Evolutionary conservation across 257 asterid species (phyloP).

Genomic region (Solanum sparsipilum): DNA sequence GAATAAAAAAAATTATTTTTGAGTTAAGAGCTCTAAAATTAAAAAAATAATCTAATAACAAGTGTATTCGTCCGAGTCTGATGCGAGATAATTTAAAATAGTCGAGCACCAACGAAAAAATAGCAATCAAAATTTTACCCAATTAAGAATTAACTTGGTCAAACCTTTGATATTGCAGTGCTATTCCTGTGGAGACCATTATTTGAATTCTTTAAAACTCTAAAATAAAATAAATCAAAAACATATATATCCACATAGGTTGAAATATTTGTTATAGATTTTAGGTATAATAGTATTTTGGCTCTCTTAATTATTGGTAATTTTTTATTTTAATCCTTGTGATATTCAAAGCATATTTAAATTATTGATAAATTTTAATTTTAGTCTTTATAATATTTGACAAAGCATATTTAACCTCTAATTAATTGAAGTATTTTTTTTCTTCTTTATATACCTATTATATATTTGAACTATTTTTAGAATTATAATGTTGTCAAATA

Average conservation of each 20-base stretch:
- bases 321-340: not conserved
- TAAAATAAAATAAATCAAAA: not conserved
- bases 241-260: not conserved
- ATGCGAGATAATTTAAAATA: not conserved
- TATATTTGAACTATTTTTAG: not conserved
- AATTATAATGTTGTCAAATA: not conserved
- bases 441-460: not conserved
- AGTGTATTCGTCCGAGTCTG: fast-evolving
- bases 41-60: too few species aligned
- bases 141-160: not conserved
- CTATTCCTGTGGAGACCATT: not conserved
- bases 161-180: not conserved
- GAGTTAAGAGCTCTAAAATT: not conserved
- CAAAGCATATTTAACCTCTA: not conserved
- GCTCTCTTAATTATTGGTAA: not conserved
- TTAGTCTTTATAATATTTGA: not conserved
- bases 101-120: not conserved
- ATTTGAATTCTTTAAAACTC: not conserved
- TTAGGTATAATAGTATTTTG: not conserved
- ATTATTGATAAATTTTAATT: too few species aligned
- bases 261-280: not conserved
- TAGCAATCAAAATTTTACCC: not conserved
- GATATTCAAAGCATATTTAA: not conserved
- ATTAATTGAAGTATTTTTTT: not conserved
- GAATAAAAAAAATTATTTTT: not conserved